Evolutionary conservation across 1,284 basidiomycete genomes (phyloP), one percentile per base, ranked within the genome.

Genomic region (Cryptococcus sp.): DNA sequence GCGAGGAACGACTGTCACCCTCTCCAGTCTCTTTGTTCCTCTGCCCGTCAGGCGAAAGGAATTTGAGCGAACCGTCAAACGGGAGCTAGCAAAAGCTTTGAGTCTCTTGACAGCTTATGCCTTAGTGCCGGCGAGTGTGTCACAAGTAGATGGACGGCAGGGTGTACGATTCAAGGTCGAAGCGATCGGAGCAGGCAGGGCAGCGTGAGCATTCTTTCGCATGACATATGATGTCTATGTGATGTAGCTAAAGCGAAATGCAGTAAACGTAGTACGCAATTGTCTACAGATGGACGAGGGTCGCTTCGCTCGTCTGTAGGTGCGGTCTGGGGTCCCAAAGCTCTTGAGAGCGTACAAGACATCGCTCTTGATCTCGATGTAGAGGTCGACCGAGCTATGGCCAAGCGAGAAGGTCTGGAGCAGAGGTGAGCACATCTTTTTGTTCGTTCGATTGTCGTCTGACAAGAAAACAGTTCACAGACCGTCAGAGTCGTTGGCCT

Each of bases 1-100:
- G 88, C 83, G 88, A 55, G 96, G 96, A 1, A 98, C 95, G 0
- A 96, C 93, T 0, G 83, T 96, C 19, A 82, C 81, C 0, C 78
- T 98, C 3, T 81, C 83, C 0, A 85, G 86, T 11, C 81, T 98
- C 3, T 98, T 99, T 78, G 79, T 81, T 10, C 83, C 88, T 0
- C 82, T 97, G 0, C 93, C 96, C 0, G 96, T 99, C 2, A 85
- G 96, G 3, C 82, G 93, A 7, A 94, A 94, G 72, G 95, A 98
- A 70, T 85, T 98, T 47, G 88, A 93, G 70, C 84, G 91, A 57
- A 94, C 95, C 63, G 81, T 84, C 5, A 98, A 96, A 75, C 86
- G 93, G 44, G 94, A 99, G 70, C 95, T 89, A 72, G 85, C 85
- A 3, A 96, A 96, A 70, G 88, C 90, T 0, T 78, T 97, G 39